Base-by-base conservation (phyloP, 176 grass and related monocot species). In the Juncus effusus region DNA sequence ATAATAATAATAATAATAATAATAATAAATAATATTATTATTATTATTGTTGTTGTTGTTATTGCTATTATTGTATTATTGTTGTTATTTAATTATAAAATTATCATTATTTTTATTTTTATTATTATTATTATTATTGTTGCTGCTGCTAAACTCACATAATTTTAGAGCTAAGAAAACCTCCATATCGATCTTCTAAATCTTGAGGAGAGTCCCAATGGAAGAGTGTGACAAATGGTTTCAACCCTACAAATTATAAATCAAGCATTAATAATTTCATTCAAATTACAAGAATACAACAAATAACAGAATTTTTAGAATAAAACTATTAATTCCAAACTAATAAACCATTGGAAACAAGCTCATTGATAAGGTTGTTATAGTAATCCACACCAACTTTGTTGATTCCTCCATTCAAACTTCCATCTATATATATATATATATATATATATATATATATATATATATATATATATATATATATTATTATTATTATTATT, bases 181-280 rank as follows among this genome's bases (percentile, higher is more conserved):
- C 86, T 50, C 50, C n/a, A 7, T 89, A 82, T 76, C 85, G 68
- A 67, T 85, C 70, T 76, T 89, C 82, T 16, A 89, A 52, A n/a
- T 59, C 74, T 53, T 82, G 86, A 13, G 86, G 82, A 7, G 64
- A 75, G 50, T 89, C 86, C 82, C 82, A 89, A 13, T 89, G 82
- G 38, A 82, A 82, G 60, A 89, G 53, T 3, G 86, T 89, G 15
- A 73, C 82, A 60, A 81, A 85, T 54, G 86, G 86, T 28, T 76
- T 64, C 45, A 89, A 3, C 3, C 86, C 86, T 89, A 56, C 2
- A 51, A 61, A 39, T 2, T 19, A 74, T 9, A 50, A 59, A 4
- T 42, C 6, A 39, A 38, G 40, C 7, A 35, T 45, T 50, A 13
- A 3, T 7, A 11, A 14, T 72, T 6, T 44, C 13, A 5, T 59